Evolutionary conservation across 176 grass and related monocot species (phyloP).

Genomic region (Paspalum vaginatum): DNA sequence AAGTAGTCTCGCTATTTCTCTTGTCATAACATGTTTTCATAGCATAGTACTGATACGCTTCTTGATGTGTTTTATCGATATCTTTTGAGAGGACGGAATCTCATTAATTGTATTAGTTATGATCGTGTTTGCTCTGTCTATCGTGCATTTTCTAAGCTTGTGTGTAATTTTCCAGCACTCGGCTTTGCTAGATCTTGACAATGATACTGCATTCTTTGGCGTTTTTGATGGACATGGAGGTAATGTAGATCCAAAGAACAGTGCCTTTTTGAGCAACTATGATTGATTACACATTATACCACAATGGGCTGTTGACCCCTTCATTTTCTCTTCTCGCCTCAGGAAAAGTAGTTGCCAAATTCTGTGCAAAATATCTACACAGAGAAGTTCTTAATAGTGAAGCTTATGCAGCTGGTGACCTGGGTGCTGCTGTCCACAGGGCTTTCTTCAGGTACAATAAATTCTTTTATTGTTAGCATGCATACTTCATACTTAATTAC

Average conservation of each 20-base stretch:
- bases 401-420: constrained; percentile 68
- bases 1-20: no score
- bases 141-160: constrained; percentile 25
- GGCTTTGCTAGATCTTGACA: constrained; percentile 75
- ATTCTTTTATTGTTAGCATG: not conserved
- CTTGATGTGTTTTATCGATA: not conserved
- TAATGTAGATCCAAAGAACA: constrained; percentile 36
- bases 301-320: not conserved
- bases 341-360: constrained; percentile 95
- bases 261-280: constrained; percentile 10
- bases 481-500: not conserved
- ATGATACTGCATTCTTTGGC: constrained; percentile 80
- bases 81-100: not conserved
- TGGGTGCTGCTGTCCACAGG: constrained; percentile 61
- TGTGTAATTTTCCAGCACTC: constrained; percentile 68
- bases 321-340: constrained; percentile 42
- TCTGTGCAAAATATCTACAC: constrained; percentile 91
- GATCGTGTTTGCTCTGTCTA: not conserved
- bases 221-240: constrained; percentile 99
- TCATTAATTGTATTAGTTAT: not conserved
- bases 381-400: constrained; percentile 77
- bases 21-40: not conserved
- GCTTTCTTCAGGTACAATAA: constrained; percentile 86
- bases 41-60: not conserved
- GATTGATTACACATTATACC: constrained; percentile 11